Evolutionary conservation across 805 yeast species (phyloP).

Genomic region (Myxozyma lipomycoides): DNA sequence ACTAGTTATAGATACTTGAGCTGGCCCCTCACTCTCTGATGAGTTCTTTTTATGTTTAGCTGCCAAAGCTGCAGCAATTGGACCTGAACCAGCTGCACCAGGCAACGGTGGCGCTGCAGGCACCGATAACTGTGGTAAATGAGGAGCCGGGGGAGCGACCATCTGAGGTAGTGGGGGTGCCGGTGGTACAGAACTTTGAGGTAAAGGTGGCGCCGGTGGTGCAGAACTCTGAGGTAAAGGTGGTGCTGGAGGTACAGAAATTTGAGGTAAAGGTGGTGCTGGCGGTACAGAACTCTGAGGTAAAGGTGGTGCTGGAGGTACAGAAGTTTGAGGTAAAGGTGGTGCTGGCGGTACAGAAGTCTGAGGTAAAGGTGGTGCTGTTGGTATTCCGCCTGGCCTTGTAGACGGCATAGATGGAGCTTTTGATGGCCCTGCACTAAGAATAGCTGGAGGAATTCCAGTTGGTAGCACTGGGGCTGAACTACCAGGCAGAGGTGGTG

Average conservation of each 20-base stretch:
- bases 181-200: constrained; percentile 4
- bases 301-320: constrained; percentile 16
- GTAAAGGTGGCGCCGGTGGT: constrained; percentile 1
- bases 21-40: too few species aligned
- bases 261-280: constrained; percentile 10
- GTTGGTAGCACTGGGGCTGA: constrained; percentile 5
- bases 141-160: constrained; percentile 1
- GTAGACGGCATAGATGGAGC: constrained; percentile 1
- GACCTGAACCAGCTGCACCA: constrained; percentile 24
- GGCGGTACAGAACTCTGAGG: too few species aligned
- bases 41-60: too few species aligned
- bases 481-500: constrained; percentile 9
- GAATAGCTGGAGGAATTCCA: constrained; percentile 5
- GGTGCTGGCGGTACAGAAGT: constrained; percentile 31
- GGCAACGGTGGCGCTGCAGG: constrained; percentile 3
- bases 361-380: constrained; percentile 27
- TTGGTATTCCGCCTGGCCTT: neutral
- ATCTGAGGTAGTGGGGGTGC: constrained; percentile 19
- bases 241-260: constrained; percentile 5
- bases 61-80: constrained; percentile 8
- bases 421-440: constrained; percentile 2
- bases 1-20: too few species aligned
- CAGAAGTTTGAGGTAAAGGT: constrained; percentile 9
- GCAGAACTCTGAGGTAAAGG: constrained; percentile 1
- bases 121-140: neutral